Conservation (phyloP, 441 rosid genomes). For the Pelargonium hybrid region DNA sequence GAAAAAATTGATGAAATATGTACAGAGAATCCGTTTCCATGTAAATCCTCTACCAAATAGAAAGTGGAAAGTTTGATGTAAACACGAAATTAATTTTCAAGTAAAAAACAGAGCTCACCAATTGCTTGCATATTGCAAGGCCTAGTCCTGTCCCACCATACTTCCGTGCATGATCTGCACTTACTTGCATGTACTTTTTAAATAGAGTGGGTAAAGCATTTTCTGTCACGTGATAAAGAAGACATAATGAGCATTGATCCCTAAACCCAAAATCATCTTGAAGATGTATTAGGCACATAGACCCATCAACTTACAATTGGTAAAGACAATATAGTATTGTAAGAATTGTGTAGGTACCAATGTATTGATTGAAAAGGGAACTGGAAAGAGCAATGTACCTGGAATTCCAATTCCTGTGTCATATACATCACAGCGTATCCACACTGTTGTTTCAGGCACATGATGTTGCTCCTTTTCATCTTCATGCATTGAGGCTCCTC, state of each 20-base stretch:
- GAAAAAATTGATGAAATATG: background rate
- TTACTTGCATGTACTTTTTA: slow-evolving; percentile 89
- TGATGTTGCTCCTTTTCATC: slow-evolving; percentile 31
- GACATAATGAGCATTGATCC: slow-evolving; percentile 4
- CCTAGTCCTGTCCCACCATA: slow-evolving; percentile 99
- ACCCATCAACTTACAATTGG: background rate
- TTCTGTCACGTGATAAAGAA: slow-evolving; percentile 37
- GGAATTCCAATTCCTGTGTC: slow-evolving; percentile 98
- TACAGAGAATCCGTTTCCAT: background rate
- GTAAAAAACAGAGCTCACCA: slow-evolving; percentile 36
- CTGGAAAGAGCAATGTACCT: slow-evolving; percentile 28
- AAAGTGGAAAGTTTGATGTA: background rate
- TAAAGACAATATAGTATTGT: background rate
- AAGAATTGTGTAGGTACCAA: background rate
- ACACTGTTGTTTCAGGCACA: slow-evolving; percentile 47
- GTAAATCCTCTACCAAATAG: background rate
- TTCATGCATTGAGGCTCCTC: slow-evolving; percentile 22
- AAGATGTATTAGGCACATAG: background rate
- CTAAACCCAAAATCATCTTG: background rate
- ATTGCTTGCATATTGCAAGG: slow-evolving; percentile 91
- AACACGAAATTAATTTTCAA: background rate
- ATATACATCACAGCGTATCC: slow-evolving; percentile 82
- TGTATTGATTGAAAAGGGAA: background rate
- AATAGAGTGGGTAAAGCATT: slow-evolving; percentile 73
- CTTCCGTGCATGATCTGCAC: slow-evolving; percentile 85